These are phyloP conservation scores for Microthlaspi erraticum DNA, from an alignment of 345 rosid genomes.

Conservation along the genomic window DNA sequence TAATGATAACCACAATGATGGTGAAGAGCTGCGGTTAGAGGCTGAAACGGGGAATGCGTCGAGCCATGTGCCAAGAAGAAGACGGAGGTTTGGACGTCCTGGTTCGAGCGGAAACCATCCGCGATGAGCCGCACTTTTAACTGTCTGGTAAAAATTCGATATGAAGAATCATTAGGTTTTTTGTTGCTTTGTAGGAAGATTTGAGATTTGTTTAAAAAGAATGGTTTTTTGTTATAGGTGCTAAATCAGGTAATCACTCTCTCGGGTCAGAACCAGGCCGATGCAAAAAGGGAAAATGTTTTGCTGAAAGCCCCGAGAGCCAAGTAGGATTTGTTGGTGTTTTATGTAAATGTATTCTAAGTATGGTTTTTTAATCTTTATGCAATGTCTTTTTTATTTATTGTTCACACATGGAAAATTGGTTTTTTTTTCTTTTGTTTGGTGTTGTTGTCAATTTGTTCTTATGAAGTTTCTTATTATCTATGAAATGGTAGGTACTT, in stretches of 20 bases:
- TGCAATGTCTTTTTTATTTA: slow-evolving; percentile 22
- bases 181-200: slow-evolving; percentile 34
- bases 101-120: slow-evolving; percentile 71
- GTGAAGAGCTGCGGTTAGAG: slow-evolving; percentile 53
- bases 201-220: slow-evolving; percentile 19
- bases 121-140: slow-evolving; percentile 33
- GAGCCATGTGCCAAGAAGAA: slow-evolving; percentile 68
- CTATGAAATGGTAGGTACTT: not conserved
- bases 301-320: slow-evolving; percentile 41
- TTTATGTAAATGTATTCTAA: slow-evolving; percentile 39
- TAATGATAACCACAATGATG: slow-evolving; percentile 46
- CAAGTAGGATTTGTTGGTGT: slow-evolving; percentile 31
- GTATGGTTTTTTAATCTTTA: slow-evolving; percentile 2
- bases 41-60: slow-evolving; percentile 60
- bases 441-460: not conserved
- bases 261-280: slow-evolving; percentile 42
- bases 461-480: slow-evolving; percentile 13
- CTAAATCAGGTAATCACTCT: slow-evolving; percentile 29
- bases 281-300: slow-evolving; percentile 40
- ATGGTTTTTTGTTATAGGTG: slow-evolving; percentile 49
- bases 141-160: slow-evolving; percentile 50
- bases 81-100: slow-evolving; percentile 68
- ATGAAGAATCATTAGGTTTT: slow-evolving; percentile 37
- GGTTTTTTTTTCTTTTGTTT: not conserved
- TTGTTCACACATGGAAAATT: slow-evolving; percentile 8